A percentile compares a stretch with the other conserved stretches of the same genome.
These are phyloP conservation scores for Phytophthora pistaciae DNA, from an alignment of 352 stramenopile species.

Conservation along the genomic window DNA sequence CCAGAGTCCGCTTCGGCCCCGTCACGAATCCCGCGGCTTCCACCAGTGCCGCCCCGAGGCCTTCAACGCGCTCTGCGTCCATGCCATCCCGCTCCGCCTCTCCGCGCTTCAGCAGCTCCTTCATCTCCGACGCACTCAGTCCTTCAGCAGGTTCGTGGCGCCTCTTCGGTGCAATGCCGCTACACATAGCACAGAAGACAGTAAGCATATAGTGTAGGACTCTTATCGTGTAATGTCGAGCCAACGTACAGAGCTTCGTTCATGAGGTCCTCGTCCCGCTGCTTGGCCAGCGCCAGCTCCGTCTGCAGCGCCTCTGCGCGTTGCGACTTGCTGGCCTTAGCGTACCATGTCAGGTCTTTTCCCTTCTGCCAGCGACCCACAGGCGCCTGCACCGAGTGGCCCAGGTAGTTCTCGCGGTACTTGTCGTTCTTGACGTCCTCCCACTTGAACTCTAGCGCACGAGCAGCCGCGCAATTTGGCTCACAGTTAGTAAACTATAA, in stretches of 20 bases:
- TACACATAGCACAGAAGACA: constrained; percentile 22
- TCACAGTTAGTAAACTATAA: constrained; percentile 1
- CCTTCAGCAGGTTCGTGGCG: constrained; percentile 51
- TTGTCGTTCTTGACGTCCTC: constrained; percentile 95
- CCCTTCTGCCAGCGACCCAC: constrained; percentile 91
- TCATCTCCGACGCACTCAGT: constrained; percentile 85
- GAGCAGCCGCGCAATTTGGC: constrained; percentile 3
- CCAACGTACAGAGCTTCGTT: constrained; percentile 86
- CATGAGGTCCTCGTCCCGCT: constrained; percentile 91
- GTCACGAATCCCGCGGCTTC: constrained; percentile 50
- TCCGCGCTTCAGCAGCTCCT: constrained; percentile 86
- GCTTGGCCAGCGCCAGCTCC: constrained; percentile 79
- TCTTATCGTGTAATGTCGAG: neutral
- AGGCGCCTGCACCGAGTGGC: constrained; percentile 87
- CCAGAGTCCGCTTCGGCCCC: constrained; percentile 72
- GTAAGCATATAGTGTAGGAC: neutral
- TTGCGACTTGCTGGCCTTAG: constrained; percentile 74
- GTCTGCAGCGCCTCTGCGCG: constrained; percentile 57
- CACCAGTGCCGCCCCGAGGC: constrained; percentile 79
- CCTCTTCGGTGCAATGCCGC: constrained; percentile 70
- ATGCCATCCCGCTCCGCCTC: constrained; percentile 75
- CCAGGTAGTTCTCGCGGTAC: constrained; percentile 93
- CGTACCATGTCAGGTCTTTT: constrained; percentile 93
- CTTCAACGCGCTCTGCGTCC: constrained; percentile 86
- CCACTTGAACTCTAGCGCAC: constrained; percentile 89